Evolutionary conservation across 108 stramenopile species (phyloP).

Genomic region (Fragilariopsis cylindrus): DNA sequence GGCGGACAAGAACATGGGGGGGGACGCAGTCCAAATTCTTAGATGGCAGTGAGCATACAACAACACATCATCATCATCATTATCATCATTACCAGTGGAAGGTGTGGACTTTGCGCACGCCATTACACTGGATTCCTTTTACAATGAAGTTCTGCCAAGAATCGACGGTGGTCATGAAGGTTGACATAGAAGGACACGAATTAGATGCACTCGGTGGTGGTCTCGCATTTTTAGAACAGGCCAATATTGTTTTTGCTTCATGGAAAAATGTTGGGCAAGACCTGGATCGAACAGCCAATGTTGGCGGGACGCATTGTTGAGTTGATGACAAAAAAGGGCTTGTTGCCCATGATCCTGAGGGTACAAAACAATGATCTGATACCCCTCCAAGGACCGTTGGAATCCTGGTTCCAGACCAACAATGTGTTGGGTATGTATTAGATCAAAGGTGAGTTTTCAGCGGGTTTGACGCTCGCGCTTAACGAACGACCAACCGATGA

Average conservation of each 20-base stretch:
- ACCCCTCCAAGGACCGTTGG: too few species aligned
- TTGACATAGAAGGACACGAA: slow-evolving; percentile 41
- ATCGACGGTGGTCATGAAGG: slow-evolving; percentile 29
- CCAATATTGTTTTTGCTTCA: slow-evolving; percentile 30
- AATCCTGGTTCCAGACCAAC: too few species aligned
- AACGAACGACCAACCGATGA: too few species aligned
- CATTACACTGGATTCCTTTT: background rate
- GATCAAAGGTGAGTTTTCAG: too few species aligned
- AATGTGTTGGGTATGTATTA: too few species aligned
- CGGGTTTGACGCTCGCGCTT: too few species aligned
- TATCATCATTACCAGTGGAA: background rate
- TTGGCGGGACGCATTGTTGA: too few species aligned
- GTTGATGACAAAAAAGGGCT: too few species aligned
- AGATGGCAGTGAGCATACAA: background rate
- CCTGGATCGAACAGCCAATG: too few species aligned
- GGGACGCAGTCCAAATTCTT: background rate
- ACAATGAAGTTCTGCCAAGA: background rate
- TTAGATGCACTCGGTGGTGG: slow-evolving; percentile 23
- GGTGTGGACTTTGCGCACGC: background rate
- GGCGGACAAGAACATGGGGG: background rate
- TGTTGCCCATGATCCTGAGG: too few species aligned
- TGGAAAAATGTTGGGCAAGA: background rate
- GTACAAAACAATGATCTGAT: too few species aligned
- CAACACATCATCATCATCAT: background rate
- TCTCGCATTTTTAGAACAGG: slow-evolving; percentile 16